Evolutionary conservation across 495 filamentous ascomycete species (phyloP).

Genomic region (Penicillium waksmanii): DNA sequence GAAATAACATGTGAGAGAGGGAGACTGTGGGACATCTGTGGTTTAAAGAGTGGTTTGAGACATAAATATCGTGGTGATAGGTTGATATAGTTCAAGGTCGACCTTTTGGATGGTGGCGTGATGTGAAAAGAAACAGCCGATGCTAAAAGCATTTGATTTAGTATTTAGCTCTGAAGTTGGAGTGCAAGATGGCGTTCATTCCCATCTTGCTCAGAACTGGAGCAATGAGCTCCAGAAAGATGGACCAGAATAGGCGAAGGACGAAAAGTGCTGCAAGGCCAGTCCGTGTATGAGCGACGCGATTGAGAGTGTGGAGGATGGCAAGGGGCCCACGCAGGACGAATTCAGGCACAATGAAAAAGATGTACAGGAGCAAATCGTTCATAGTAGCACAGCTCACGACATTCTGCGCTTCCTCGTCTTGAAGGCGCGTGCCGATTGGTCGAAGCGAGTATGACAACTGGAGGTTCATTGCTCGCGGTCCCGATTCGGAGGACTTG

Average conservation of each 20-base stretch:
- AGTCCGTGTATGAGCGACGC: slow-evolving; percentile 11
- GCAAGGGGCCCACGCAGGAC: slow-evolving; percentile 12
- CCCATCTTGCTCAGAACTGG: background rate
- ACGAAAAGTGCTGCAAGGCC: slow-evolving; percentile 11
- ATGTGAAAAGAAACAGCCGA: background rate
- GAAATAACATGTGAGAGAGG: background rate
- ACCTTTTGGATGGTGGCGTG: background rate
- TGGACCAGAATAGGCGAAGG: slow-evolving; percentile 13
- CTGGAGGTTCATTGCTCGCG: background rate
- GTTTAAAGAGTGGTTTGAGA: background rate
- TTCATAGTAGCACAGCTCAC: slow-evolving; percentile 4
- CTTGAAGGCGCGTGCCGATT: slow-evolving; percentile 3
- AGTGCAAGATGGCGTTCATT: background rate
- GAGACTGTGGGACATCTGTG: background rate
- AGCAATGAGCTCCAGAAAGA: slow-evolving; percentile 5
- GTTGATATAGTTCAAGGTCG: background rate
- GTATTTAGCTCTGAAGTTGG: background rate
- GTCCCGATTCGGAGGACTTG: background rate
- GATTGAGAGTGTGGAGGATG: slow-evolving; percentile 7
- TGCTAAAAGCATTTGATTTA: background rate
- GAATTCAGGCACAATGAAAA: slow-evolving; percentile 20
- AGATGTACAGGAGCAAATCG: slow-evolving; percentile 19
- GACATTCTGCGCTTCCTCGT: background rate
- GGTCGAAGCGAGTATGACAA: background rate
- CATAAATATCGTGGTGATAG: background rate